Evolutionary conservation across 2,329 filamentous ascomycete species (phyloP).

Genomic region (Epicoccum nigrum): DNA sequence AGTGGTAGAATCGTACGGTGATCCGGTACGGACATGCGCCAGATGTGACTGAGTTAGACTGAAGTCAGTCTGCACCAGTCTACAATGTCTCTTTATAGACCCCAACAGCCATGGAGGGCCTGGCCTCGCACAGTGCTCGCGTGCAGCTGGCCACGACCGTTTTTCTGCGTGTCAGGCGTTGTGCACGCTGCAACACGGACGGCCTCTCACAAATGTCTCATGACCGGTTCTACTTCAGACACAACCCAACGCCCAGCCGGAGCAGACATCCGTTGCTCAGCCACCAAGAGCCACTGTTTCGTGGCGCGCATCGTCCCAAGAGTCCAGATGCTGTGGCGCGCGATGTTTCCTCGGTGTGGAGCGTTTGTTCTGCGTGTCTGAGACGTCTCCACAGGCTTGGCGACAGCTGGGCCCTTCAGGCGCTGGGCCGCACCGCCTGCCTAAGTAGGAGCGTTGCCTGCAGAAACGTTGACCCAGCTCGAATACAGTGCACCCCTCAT

Average conservation of each 20-base stretch:
- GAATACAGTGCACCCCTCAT: neutral
- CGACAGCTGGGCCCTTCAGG: conserved; percentile 10
- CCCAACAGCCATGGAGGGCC: too few relatives aligned
- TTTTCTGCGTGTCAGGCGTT: too few relatives aligned
- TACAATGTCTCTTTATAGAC: too few relatives aligned
- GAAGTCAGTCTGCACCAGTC: too few relatives aligned
- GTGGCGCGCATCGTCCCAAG: neutral
- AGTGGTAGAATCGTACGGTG: too few relatives aligned
- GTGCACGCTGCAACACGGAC: too few relatives aligned
- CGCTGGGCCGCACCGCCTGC: neutral
- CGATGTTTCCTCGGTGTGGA: neutral
- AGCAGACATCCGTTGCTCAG: neutral
- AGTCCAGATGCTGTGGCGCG: neutral
- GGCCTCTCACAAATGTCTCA: neutral
- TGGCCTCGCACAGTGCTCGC: too few relatives aligned
- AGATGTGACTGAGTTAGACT: too few relatives aligned
- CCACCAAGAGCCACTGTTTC: neutral
- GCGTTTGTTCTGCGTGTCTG: neutral
- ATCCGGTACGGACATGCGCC: too few relatives aligned
- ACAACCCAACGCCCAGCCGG: neutral
- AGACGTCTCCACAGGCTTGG: conserved; percentile 5
- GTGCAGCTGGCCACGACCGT: too few relatives aligned
- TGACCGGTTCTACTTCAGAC: neutral
- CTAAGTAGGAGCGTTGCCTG: too few relatives aligned
- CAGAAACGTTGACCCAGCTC: neutral